Conservation (phyloP, 208 protist species). For the Crithidia acanthocephali region DNA sequence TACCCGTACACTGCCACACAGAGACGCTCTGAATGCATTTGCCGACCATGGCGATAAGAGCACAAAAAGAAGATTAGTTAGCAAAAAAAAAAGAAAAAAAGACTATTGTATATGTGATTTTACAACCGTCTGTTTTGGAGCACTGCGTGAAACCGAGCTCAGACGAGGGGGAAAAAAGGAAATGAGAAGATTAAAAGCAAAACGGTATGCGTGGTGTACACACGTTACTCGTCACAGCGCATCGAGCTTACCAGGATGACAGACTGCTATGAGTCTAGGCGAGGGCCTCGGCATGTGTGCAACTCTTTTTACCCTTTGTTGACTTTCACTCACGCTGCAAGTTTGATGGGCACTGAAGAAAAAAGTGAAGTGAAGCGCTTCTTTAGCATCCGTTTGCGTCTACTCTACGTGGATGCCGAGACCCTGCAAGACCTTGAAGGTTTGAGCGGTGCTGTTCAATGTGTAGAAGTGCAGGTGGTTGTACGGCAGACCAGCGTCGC, state of each 20-base stretch:
- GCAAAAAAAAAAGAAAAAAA: too few relatives aligned
- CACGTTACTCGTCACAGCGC: background rate
- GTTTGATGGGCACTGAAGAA: background rate
- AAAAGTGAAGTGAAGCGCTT: too few relatives aligned
- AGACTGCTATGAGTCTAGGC: background rate
- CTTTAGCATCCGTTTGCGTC: too few relatives aligned
- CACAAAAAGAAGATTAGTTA: conserved; percentile 17
- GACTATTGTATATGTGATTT: background rate
- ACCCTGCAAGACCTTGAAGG: conserved; percentile 50
- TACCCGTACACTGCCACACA: conserved; percentile 33
- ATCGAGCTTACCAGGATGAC: conserved; percentile 18
- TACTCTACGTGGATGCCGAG: conserved; percentile 45
- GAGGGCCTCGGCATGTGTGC: too few relatives aligned
- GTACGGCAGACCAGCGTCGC: conserved; percentile 50
- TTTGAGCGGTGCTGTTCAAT: conserved; percentile 50
- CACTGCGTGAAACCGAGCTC: background rate
- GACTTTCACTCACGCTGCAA: too few relatives aligned
- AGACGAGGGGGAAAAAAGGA: conserved; percentile 9
- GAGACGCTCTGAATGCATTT: background rate
- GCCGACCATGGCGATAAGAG: background rate
- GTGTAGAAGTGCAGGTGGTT: conserved; percentile 87
- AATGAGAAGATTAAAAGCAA: too few relatives aligned
- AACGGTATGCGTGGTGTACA: background rate
- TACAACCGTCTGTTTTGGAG: background rate
- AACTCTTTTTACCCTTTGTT: too few relatives aligned